Evolutionary conservation across 2,329 filamentous ascomycete species (phyloP).

Genomic region (Fusarium bulbicola): DNA sequence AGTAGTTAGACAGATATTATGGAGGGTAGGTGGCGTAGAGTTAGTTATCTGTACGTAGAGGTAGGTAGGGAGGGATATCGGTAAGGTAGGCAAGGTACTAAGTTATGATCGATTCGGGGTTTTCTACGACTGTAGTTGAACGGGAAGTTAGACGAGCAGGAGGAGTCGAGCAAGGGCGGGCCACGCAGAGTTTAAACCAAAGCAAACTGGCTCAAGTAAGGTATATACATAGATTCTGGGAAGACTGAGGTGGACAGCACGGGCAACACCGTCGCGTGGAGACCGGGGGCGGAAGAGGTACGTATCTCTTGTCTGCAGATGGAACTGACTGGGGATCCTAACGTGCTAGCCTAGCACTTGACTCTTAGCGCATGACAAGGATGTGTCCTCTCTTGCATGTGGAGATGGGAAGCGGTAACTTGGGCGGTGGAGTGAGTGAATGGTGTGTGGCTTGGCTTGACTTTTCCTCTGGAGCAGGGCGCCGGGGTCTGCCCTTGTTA

Average conservation of each 20-base stretch:
- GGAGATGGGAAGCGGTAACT: constrained; percentile 20
- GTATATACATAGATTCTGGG: constrained; percentile 5
- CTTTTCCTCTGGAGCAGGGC: constrained; percentile 11
- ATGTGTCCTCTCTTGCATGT: constrained; percentile 23
- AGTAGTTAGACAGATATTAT: constrained; percentile 2
- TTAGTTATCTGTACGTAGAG: constrained; percentile 1
- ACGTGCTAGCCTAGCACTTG: constrained; percentile 15
- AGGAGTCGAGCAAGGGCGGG: constrained; percentile 28
- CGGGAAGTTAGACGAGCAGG: constrained; percentile 16
- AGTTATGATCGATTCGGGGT: background rate
- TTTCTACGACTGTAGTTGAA: constrained; percentile 21
- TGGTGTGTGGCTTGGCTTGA: constrained; percentile 19
- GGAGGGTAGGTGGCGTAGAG: constrained; percentile 21
- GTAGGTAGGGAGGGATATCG: background rate
- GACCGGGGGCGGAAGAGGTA: constrained; percentile 25
- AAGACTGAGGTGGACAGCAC: background rate
- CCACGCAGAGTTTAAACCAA: constrained; percentile 41
- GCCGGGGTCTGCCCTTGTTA: constrained; percentile 11
- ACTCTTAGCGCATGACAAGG: constrained; percentile 22
- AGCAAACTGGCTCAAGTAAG: constrained; percentile 19
- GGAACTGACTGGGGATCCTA: constrained; percentile 26
- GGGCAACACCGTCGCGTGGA: constrained; percentile 34
- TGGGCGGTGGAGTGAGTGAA: constrained; percentile 21
- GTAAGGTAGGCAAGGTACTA: background rate
- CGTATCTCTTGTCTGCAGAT: constrained; percentile 21